A percentile compares a stretch with the other conserved stretches of the same genome.
These are phyloP conservation scores for Boletus reticuloceps DNA, from an alignment of 768 basidiomycete species.

Conservation along the genomic window DNA sequence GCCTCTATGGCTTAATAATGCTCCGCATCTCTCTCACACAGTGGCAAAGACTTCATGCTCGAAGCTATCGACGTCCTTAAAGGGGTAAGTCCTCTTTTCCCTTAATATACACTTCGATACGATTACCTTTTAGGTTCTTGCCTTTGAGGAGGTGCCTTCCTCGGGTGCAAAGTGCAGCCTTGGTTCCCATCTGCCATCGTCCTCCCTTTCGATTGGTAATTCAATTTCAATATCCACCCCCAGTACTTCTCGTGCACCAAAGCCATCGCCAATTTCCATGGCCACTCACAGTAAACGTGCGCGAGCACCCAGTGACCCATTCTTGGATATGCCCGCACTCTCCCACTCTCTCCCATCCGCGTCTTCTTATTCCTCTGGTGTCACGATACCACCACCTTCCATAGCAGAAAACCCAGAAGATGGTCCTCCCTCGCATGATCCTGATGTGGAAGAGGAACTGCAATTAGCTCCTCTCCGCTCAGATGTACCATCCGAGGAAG, in stretches of 20 bases:
- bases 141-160: constrained; percentile 66
- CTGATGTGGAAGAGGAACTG: constrained; percentile 34
- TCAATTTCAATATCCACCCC: constrained; percentile 50
- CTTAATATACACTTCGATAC: constrained; percentile 6
- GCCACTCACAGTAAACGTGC: constrained; percentile 57
- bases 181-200: constrained; percentile 37
- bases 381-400: constrained; percentile 33
- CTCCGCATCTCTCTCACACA: constrained; percentile 34
- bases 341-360: constrained; percentile 56
- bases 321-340: constrained; percentile 65
- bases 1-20: constrained; percentile 13
- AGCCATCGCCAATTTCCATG: constrained; percentile 39
- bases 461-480: constrained; percentile 32
- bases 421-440: constrained; percentile 33
- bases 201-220: constrained; percentile 52
- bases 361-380: constrained; percentile 45
- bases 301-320: constrained; percentile 77
- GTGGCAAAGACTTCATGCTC: constrained; percentile 92
- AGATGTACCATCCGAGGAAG: constrained; percentile 33
- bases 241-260: constrained; percentile 27
- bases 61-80: constrained; percentile 89
- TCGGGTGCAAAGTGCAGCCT: constrained; percentile 31
- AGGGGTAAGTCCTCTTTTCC: constrained; percentile 56
- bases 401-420: constrained; percentile 40
- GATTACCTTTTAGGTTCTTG: constrained; percentile 45